Evolutionary conservation across 495 filamentous ascomycete species (phyloP).

Genomic region (Aspergillus mulundensis): DNA sequence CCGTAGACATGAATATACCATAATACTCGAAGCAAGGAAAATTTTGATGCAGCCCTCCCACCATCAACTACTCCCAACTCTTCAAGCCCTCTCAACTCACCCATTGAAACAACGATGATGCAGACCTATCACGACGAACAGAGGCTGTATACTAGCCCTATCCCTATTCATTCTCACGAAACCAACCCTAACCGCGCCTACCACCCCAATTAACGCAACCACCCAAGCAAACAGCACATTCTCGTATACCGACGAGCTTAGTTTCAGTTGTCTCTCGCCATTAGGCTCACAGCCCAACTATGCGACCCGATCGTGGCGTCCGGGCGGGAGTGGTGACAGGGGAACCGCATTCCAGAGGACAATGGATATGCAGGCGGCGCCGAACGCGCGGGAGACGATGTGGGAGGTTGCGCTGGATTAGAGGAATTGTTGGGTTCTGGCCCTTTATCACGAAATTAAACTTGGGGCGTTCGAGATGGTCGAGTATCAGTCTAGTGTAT

Average conservation of each 20-base stretch:
- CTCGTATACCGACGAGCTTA: constrained; percentile 14
- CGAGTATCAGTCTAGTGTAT: constrained; percentile 16
- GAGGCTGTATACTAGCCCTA: not conserved
- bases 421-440: constrained; percentile 75
- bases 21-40: not conserved
- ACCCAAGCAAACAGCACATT: not conserved
- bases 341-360: constrained; percentile 66
- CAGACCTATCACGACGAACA: not conserved
- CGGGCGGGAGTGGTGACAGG: constrained; percentile 61
- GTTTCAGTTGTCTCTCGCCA: constrained; percentile 20
- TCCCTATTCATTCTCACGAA: not conserved
- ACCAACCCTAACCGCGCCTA: no score
- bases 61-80: not conserved
- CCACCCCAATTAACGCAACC: not conserved
- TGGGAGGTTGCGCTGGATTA: constrained; percentile 62
- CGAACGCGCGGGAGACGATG: constrained; percentile 59
- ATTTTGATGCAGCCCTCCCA: not conserved
- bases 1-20: not conserved
- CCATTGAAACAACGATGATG: not conserved
- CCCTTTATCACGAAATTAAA: constrained; percentile 59
- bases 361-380: constrained; percentile 54
- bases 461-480: constrained; percentile 52
- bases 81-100: not conserved
- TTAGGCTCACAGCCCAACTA: constrained; percentile 21
- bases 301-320: constrained; percentile 67